Conservation (phyloP, 179 eudicot species). For the Patellifolia procumbens region DNA sequence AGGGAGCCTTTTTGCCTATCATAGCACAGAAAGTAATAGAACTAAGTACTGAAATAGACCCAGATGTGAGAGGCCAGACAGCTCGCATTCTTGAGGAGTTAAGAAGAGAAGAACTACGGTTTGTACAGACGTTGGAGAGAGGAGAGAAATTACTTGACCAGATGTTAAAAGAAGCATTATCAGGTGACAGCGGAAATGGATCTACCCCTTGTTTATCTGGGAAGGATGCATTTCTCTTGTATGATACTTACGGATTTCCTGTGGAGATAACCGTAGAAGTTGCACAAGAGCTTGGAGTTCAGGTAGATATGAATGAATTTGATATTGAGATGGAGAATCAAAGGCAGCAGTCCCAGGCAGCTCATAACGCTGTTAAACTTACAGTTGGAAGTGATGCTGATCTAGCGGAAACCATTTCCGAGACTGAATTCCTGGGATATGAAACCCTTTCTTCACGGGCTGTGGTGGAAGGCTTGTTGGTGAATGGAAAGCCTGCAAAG, state of each 20-base stretch:
- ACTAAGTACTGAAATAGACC: slow-evolving; percentile 68
- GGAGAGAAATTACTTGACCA: slow-evolving; percentile 91
- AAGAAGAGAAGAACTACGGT: slow-evolving; percentile 81
- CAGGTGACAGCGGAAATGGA: slow-evolving; percentile 39
- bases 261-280: slow-evolving; percentile 94
- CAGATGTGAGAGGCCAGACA: slow-evolving; percentile 60
- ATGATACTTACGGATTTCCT: slow-evolving; percentile 95
- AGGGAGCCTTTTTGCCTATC: slow-evolving; percentile 74
- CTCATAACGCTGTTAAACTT: slow-evolving; percentile 84
- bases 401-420: slow-evolving; percentile 51
- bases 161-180: slow-evolving; percentile 64
- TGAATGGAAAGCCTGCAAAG: slow-evolving; percentile 66
- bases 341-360: slow-evolving; percentile 93
- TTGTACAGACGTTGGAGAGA: slow-evolving; percentile 83
- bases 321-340: slow-evolving; percentile 90
- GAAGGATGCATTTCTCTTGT: slow-evolving; percentile 83
- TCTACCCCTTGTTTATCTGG: slow-evolving; percentile 71
- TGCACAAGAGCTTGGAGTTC: slow-evolving; percentile 75
- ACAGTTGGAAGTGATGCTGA: slow-evolving; percentile 69
- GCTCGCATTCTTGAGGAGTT: slow-evolving; percentile 77
- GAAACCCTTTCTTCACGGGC: slow-evolving; percentile 65
- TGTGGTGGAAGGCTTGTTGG: slow-evolving; percentile 65
- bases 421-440: slow-evolving; percentile 89
- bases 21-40: slow-evolving; percentile 82
- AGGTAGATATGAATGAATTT: slow-evolving; percentile 75